These are phyloP conservation scores for Limnanthes douglasii DNA, from an alignment of 345 rosid species.

Conservation along the genomic window DNA sequence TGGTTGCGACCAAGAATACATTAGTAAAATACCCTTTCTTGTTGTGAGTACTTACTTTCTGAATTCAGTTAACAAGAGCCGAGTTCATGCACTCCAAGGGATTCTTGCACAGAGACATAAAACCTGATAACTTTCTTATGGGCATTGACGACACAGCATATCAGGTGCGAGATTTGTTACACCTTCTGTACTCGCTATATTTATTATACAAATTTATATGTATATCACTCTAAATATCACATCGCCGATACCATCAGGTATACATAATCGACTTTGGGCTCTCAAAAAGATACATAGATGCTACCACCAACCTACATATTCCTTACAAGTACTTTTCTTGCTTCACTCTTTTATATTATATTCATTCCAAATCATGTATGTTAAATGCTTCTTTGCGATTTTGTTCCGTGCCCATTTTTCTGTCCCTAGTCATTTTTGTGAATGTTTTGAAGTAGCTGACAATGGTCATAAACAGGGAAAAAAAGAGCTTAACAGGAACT, in stretches of 20 bases:
- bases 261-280: conserved; percentile 85
- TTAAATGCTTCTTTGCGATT: neutral
- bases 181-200: neutral
- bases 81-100: conserved; percentile 76
- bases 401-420: too few relatives aligned
- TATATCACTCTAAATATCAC: neutral
- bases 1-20: too few relatives aligned
- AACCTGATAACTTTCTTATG: conserved; percentile 89
- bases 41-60: neutral
- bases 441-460: neutral
- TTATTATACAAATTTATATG: neutral
- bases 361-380: neutral
- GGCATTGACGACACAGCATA: conserved; percentile 75
- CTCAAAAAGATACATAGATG: conserved; percentile 74
- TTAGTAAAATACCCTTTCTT: too few relatives aligned
- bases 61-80: conserved; percentile 55
- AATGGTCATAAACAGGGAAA: conserved; percentile 43
- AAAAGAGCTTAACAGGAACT: conserved; percentile 91
- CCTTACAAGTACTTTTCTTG: conserved; percentile 42
- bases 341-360: neutral
- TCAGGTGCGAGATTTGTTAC: conserved; percentile 36
- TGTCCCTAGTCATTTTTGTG: neutral
- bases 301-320: conserved; percentile 68
- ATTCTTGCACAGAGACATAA: conserved; percentile 77
- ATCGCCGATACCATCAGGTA: conserved; percentile 28